Evolutionary conservation across 345 rosid genomes (phyloP).

Genomic region (Acer yangbiense): DNA sequence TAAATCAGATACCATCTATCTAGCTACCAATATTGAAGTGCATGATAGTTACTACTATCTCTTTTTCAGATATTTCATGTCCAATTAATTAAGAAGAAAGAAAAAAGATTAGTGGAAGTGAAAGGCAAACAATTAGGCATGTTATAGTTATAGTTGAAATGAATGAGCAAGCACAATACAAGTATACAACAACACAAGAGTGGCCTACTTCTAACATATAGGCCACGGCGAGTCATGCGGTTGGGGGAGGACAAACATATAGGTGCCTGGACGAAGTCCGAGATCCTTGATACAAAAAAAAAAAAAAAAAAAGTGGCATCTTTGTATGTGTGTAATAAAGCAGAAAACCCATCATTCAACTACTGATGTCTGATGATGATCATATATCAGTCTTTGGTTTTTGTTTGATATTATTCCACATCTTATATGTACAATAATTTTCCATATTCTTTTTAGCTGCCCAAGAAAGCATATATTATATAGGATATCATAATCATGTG

Average conservation of each 20-base stretch:
- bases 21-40: background rate
- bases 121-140: background rate
- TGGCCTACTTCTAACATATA: no score
- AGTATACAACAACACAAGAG: no score
- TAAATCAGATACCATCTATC: background rate
- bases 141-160: no score
- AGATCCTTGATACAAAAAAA: no score
- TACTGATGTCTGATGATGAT: background rate
- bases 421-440: background rate
- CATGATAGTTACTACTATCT: background rate
- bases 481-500: conserved; percentile 13
- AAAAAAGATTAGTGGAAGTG: background rate
- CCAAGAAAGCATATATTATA: conserved; percentile 1
- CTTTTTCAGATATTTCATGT: background rate
- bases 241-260: no score
- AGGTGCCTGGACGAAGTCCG: no score
- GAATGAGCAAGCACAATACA: no score
- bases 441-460: conserved; percentile 5
- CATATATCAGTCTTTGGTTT: background rate
- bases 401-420: conserved; percentile 1
- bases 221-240: no score
- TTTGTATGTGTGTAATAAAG: background rate
- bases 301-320: background rate
- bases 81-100: background rate
- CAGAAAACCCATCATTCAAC: conserved; percentile 10